Base-by-base conservation (phyloP, 2,329 filamentous ascomycete genomes). In the Penicillium sp. region DNA sequence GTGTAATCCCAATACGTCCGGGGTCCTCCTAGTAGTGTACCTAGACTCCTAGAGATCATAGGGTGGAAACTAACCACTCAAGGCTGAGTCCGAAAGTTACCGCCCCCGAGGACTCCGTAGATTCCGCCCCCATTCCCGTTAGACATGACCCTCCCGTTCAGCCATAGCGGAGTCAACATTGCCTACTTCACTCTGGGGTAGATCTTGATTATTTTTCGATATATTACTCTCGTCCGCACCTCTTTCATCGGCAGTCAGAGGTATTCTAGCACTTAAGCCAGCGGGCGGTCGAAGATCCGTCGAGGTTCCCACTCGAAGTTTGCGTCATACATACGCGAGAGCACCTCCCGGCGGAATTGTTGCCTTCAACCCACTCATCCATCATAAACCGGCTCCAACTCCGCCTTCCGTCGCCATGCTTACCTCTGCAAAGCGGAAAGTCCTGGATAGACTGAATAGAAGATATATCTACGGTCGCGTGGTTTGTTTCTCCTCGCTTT, bases 401-500 rank as follows among this genome's bases (percentile, higher is more conserved):
- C 61, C 59, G 67, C 55, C 63, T 59, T 63, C 61, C 59, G 68
- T 64, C 70, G 74, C 60, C 42, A 81, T 81, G 78, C 71, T 82
- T 58, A 74, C 75, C 61, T 68, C 68, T 55, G 68, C 73, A 60
- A 78, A 78, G 64, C 74, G 75, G 58, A 77, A 74, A 70, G 71
- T 79, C 54, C 70, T 82, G 46, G 74, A 80, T 70, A 77, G 75
- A 64, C 69, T 82, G 59, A 81, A 82, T 61, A 72, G 75, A 63
- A 75, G 77, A 68, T 82, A 82, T 66, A 79, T 82, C 51, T 79
- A 79, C 69, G 78, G 78, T 71, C 77, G 77, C 59, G 66, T 79
- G 73, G 77, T 79, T 73, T 57, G 75, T 74, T n/a, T 28, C 37
- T n/a, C 35, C 30, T 38, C 37, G 22, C 33, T n/a, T 11, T 35